phyloP scores from a whole-genome alignment of 768 basidiomycete species.

The Termitomyces sp. region DNA sequence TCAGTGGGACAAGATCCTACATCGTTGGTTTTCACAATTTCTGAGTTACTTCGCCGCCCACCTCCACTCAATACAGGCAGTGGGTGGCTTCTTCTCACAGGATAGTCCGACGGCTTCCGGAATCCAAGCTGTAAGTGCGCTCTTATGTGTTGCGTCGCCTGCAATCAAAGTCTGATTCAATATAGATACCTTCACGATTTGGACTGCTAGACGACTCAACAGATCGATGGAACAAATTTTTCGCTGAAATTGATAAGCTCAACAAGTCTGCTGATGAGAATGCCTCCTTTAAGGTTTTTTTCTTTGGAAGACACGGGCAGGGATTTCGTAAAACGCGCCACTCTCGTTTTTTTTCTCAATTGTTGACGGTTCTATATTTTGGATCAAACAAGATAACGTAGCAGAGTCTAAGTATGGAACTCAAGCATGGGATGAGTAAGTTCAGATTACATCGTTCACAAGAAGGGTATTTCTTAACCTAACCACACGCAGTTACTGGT shows the following conservation, averaged over 20 bases:
- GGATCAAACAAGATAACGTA: conserved; percentile 59
- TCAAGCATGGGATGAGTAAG: conserved; percentile 62
- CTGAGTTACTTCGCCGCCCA: neutral
- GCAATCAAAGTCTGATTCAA: neutral
- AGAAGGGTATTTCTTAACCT: too few species aligned
- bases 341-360: neutral
- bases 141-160: too few species aligned
- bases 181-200: conserved; percentile 55
- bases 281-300: conserved; percentile 59
- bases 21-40: neutral
- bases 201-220: conserved; percentile 55
- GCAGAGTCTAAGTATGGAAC: conserved; percentile 59
- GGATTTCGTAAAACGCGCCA: conserved; percentile 58
- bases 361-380: neutral
- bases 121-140: conserved; percentile 5
- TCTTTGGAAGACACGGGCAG: conserved; percentile 70
- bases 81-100: conserved; percentile 12
- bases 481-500: conserved; percentile 48
- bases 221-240: conserved; percentile 51
- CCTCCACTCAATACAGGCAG: conserved; percentile 1
- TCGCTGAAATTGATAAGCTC: conserved; percentile 37
- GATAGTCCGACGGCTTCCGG: conserved; percentile 3
- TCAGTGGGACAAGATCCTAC: neutral
- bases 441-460: conserved; percentile 1
- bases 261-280: conserved; percentile 38